These are phyloP conservation scores for Setaria viridis DNA, from an alignment of 202 grass and related monocot genomes.

Conservation along the genomic window DNA sequence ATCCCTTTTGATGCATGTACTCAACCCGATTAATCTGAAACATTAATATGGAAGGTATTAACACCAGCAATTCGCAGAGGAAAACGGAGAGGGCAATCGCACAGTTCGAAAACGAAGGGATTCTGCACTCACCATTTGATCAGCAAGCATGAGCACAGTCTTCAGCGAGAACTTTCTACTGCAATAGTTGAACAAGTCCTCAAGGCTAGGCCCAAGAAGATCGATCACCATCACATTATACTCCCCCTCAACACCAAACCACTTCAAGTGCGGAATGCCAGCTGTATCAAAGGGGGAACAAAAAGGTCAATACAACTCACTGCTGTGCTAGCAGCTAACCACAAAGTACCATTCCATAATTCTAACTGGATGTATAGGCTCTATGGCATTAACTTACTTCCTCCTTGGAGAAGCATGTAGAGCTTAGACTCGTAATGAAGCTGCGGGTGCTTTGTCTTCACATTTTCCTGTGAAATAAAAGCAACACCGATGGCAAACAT, in stretches of 20 bases:
- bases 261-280: conserved; percentile 93
- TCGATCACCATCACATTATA: conserved; percentile 99
- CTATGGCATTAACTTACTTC: conserved; percentile 75
- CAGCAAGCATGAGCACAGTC: conserved; percentile 97
- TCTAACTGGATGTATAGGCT: conserved; percentile 6
- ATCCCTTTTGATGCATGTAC: conserved; percentile 94
- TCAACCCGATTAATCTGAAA: conserved; percentile 92
- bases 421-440: conserved; percentile 98
- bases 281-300: conserved; percentile 48
- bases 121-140: conserved; percentile 77
- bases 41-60: conserved; percentile 16
- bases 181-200: conserved; percentile 98
- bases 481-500: conserved; percentile 8
- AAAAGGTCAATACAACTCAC: conserved; percentile 30
- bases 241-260: conserved; percentile 95
- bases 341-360: conserved; percentile 21
- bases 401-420: conserved; percentile 97
- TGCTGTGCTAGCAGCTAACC: neutral
- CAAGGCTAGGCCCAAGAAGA: conserved; percentile 94
- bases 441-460: conserved; percentile 99
- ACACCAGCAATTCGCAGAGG: neutral
- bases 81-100: neutral
- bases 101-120: neutral
- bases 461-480: conserved; percentile 71
- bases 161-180: conserved; percentile 93